Evolutionary conservation across 2,329 filamentous ascomycete species (phyloP).

Genomic region (Diplodia corticola): DNA sequence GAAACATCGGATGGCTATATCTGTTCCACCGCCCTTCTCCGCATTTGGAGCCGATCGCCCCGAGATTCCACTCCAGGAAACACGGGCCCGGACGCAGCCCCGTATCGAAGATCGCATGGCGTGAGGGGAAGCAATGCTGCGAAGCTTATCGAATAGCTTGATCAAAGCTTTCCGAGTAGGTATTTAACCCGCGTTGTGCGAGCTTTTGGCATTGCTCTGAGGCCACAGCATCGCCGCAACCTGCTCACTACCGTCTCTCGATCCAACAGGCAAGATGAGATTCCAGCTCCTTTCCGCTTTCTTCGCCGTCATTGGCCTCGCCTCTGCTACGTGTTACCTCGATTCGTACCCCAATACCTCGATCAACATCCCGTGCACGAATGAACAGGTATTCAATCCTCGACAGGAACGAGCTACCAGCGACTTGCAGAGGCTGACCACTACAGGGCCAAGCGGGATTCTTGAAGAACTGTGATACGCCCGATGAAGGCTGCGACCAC

Average conservation of each 20-base stretch:
- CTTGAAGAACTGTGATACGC: neutral
- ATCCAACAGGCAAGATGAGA: neutral
- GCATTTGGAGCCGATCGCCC: neutral
- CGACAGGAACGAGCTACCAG: neutral
- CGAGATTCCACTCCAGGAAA: neutral
- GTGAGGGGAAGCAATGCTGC: neutral
- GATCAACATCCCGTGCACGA: neutral
- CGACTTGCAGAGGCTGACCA: neutral
- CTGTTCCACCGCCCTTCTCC: neutral
- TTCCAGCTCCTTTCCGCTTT: neutral
- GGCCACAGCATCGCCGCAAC: neutral
- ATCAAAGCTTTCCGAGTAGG: neutral
- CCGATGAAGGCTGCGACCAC: neutral
- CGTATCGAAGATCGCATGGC: neutral
- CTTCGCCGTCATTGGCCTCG: neutral
- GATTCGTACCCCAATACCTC: neutral
- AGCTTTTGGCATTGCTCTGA: neutral
- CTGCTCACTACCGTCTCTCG: neutral
- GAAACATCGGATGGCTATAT: neutral
- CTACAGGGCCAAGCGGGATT: neutral
- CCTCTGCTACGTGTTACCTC: neutral
- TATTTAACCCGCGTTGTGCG: neutral
- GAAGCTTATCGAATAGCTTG: neutral
- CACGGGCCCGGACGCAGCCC: neutral
- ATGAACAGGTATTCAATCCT: neutral